A percentile compares a stretch with the other conserved stretches of the same genome.
Conservation (phyloP, 176 grass and related monocot genomes). For the Pharus latifolius region DNA sequence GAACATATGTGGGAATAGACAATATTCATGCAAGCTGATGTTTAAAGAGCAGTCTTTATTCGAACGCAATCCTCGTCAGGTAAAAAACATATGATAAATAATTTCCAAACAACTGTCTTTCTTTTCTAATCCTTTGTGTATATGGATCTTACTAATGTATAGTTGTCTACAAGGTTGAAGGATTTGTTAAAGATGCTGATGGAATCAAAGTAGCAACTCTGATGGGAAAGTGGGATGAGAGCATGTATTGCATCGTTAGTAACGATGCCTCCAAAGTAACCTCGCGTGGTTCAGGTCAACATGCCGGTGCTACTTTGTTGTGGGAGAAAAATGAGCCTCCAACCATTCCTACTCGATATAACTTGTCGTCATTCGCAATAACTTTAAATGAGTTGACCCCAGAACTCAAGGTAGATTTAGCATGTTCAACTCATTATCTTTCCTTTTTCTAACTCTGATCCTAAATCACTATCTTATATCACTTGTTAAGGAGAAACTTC, state of each 20-base stretch:
- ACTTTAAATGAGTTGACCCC: conserved; percentile 71
- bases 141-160: conserved; percentile 37
- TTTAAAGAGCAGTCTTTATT: conserved; percentile 90
- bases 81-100: conserved; percentile 15
- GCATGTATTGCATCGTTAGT: conserved; percentile 35
- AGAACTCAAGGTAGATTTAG: conserved; percentile 52
- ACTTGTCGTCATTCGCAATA: conserved; percentile 83
- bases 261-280: conserved; percentile 31
- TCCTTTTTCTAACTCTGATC: conserved; percentile 17
- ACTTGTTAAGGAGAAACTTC: conserved; percentile 68
- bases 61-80: conserved; percentile 73
- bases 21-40: conserved; percentile 68
- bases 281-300: conserved; percentile 13
- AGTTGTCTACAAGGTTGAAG: conserved; percentile 55
- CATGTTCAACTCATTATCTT: background rate
- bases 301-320: conserved; percentile 43
- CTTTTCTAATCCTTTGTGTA: background rate
- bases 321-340: conserved; percentile 77
- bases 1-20: conserved; percentile 62
- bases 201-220: conserved; percentile 53
- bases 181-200: conserved; percentile 48
- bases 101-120: background rate
- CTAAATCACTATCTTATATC: background rate
- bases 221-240: conserved; percentile 78
- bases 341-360: conserved; percentile 71